Conservation (phyloP, 352 stramenopile genomes). For the Pythium sp. region DNA sequence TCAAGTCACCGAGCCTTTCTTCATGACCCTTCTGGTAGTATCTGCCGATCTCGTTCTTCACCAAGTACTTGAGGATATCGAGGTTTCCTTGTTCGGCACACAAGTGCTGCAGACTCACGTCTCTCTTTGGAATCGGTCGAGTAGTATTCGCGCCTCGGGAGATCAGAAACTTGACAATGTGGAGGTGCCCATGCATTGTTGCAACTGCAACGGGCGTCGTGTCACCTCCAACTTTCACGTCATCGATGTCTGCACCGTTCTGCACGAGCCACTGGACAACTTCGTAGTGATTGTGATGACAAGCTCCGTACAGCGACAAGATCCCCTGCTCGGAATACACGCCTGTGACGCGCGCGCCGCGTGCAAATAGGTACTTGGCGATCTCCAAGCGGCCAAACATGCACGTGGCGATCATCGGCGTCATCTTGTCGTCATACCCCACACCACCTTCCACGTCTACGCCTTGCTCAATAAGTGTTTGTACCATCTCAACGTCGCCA, state of each 20-base stretch:
- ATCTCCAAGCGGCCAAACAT: not conserved
- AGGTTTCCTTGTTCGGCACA: conserved; percentile 12
- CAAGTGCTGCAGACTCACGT: not conserved
- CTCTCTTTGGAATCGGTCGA: not conserved
- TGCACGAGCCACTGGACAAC: conserved; percentile 4
- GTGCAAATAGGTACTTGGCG: not conserved
- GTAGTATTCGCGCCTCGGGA: not conserved
- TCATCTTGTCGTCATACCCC: not conserved
- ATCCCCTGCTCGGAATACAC: not conserved
- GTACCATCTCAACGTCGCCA: not conserved
- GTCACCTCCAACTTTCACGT: not conserved
- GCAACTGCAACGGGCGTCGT: not conserved
- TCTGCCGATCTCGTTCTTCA: not conserved
- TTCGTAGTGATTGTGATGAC: not conserved
- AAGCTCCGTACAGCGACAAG: not conserved
- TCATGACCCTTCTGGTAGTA: not conserved
- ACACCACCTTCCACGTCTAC: not conserved
- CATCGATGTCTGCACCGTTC: not conserved
- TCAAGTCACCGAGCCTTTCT: not conserved
- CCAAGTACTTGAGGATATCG: conserved; percentile 9
- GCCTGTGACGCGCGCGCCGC: not conserved
- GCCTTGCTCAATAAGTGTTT: not conserved
- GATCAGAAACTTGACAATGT: conserved; percentile 2
- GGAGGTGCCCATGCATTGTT: not conserved
- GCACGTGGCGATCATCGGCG: not conserved